Conservation (phyloP, 139 green algal species). For the Chlorella sp. region DNA sequence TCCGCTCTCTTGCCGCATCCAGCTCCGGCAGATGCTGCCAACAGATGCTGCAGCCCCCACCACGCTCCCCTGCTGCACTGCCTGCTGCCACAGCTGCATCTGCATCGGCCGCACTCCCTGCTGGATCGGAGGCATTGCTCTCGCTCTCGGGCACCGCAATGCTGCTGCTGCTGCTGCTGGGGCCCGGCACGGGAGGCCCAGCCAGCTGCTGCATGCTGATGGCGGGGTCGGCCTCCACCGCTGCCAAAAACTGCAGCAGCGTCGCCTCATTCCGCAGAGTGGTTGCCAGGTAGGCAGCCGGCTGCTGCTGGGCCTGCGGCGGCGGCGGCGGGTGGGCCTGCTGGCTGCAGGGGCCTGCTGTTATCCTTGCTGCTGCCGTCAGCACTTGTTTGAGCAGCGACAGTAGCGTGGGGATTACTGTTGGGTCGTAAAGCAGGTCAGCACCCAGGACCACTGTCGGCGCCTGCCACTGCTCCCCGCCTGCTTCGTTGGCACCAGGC, state of each 20-base stretch:
- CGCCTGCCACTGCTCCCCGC: constrained; percentile 9
- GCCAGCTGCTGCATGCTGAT: constrained; percentile 23
- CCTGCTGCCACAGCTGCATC: not conserved
- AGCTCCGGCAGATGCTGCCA: constrained; percentile 32
- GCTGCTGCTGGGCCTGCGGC: constrained; percentile 21
- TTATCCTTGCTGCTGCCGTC: not conserved
- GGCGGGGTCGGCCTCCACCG: not conserved
- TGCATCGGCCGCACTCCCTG: no score
- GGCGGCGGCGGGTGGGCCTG: not conserved
- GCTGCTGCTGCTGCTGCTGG: not conserved
- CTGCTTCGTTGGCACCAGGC: not conserved
- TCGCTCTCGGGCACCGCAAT: not conserved
- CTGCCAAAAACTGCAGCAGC: constrained; percentile 27
- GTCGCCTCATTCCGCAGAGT: constrained; percentile 32
- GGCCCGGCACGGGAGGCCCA: not conserved
- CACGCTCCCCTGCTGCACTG: not conserved
- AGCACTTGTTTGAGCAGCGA: constrained; percentile 36
- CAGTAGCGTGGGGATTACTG: constrained; percentile 39
- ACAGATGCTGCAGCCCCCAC: not conserved
- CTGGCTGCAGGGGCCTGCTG: not conserved
- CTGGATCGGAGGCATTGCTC: no score
- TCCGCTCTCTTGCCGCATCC: constrained; percentile 10
- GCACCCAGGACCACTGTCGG: constrained; percentile 64
- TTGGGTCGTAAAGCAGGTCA: constrained; percentile 80
- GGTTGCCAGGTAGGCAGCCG: constrained; percentile 25